Evolutionary conservation across 257 asterid genomes (phyloP).

Genomic region (Przewalskia tangutica): DNA sequence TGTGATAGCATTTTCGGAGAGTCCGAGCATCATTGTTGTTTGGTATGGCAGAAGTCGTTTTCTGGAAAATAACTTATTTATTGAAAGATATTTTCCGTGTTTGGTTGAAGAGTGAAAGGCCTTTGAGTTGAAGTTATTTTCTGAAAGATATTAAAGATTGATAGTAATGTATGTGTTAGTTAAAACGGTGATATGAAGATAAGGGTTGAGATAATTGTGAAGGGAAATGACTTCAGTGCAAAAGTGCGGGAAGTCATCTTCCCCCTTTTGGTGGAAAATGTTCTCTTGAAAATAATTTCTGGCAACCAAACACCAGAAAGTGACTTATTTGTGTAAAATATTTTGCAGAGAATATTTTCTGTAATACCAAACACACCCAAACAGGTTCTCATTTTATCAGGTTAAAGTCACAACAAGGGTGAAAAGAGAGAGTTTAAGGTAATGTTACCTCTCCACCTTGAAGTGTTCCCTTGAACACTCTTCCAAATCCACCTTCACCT

Average conservation of each 20-base stretch:
- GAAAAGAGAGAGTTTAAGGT: neutral
- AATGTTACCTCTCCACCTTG: slow-evolving; percentile 17
- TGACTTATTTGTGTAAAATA: neutral
- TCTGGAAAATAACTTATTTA: neutral
- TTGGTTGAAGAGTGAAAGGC: neutral
- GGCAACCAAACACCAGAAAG: neutral
- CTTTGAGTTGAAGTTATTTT: neutral
- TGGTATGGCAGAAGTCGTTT: too few species aligned
- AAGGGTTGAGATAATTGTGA: neutral
- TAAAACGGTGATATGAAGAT: neutral
- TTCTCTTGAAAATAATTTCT: neutral
- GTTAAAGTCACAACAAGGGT: neutral
- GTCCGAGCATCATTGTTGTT: too few species aligned
- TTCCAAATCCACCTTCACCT: slow-evolving; percentile 19
- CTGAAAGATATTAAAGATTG: neutral
- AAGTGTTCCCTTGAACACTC: slow-evolving; percentile 19
- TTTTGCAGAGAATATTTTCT: neutral
- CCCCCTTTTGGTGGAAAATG: neutral
- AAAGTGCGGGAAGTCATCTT: neutral
- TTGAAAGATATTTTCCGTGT: neutral
- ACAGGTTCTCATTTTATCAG: neutral
- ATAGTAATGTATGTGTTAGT: neutral
- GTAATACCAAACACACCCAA: neutral
- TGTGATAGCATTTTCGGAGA: too few species aligned
- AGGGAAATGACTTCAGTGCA: neutral